Conservation (phyloP, 495 filamentous ascomycete species). For the Penicillium daleae region DNA sequence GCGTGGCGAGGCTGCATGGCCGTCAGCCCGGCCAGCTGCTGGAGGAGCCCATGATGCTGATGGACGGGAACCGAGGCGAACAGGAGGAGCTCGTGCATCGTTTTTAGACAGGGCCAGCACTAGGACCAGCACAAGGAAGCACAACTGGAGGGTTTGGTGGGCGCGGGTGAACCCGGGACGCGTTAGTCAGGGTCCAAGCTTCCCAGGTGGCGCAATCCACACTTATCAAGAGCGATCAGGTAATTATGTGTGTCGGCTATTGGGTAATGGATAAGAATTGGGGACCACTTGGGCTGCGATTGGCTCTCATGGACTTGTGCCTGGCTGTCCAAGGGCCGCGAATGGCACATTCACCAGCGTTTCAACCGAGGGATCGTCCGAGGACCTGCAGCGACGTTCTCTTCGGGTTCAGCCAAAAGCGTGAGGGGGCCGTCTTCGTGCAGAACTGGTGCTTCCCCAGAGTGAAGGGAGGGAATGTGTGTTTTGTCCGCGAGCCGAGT, state of each 20-base stretch:
- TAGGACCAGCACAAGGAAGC: background rate
- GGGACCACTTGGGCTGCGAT: background rate
- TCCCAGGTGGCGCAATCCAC: constrained; percentile 18
- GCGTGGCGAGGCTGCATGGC: constrained; percentile 66
- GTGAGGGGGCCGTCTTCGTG: background rate
- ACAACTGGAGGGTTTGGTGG: background rate
- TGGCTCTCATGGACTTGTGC: background rate
- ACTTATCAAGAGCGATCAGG: constrained; percentile 19
- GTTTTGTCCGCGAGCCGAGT: constrained; percentile 8
- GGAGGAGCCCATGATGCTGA: constrained; percentile 61
- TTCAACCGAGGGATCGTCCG: constrained; percentile 5
- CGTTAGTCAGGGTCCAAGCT: constrained; percentile 34
- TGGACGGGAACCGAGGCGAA: constrained; percentile 53
- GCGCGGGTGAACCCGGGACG: constrained; percentile 26
- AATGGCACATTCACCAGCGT: background rate
- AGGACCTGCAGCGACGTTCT: background rate
- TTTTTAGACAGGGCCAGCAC: constrained; percentile 10
- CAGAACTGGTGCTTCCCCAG: background rate
- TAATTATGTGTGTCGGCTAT: constrained; percentile 22
- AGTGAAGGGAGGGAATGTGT: constrained; percentile 9
- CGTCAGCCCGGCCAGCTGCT: constrained; percentile 68
- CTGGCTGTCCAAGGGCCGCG: background rate
- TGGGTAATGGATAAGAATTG: constrained; percentile 11
- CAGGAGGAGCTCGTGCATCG: constrained; percentile 52
- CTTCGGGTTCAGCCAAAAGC: background rate